Conservation (phyloP, 2,329 filamentous ascomycete species). For the Penicillium sp. region DNA sequence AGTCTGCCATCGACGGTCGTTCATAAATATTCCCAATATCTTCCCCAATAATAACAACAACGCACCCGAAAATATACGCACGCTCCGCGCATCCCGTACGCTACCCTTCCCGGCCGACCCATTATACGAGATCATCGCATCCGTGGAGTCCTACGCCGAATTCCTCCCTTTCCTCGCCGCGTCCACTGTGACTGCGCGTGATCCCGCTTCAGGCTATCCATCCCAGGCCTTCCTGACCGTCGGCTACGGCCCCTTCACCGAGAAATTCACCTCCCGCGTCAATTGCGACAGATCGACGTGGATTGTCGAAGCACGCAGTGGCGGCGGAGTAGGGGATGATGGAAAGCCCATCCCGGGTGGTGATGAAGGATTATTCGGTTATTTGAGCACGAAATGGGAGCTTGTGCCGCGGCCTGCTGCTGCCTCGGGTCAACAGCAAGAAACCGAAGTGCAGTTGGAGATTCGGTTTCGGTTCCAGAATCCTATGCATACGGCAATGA, state of each 20-base stretch:
- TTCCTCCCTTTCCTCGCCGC: constrained; percentile 91
- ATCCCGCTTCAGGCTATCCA: constrained; percentile 53
- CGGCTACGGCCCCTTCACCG: constrained; percentile 78
- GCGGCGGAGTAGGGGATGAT: constrained; percentile 49
- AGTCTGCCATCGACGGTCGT: constrained; percentile 1
- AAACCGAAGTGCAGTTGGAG: constrained; percentile 70
- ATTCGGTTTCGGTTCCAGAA: constrained; percentile 84
- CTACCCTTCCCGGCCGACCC: constrained; percentile 68
- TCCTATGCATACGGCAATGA: constrained; percentile 80
- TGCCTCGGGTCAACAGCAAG: constrained; percentile 28
- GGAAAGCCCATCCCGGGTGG: constrained; percentile 54
- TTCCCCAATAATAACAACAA: constrained; percentile 19
- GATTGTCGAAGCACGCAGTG: constrained; percentile 67
- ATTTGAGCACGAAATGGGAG: constrained; percentile 43
- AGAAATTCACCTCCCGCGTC: constrained; percentile 76
- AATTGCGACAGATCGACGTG: constrained; percentile 66
- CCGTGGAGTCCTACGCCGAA: constrained; percentile 74
- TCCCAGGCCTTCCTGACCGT: constrained; percentile 73
- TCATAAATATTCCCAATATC: constrained; percentile 13
- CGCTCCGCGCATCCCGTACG: constrained; percentile 67
- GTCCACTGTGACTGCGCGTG: constrained; percentile 74
- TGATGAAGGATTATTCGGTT: constrained; percentile 48
- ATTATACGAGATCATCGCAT: constrained; percentile 82
- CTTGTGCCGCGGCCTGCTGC: constrained; percentile 32
- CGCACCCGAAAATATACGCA: constrained; percentile 52